These are phyloP conservation scores for Tieghemiomyces parasiticus DNA, from an alignment of 192 early-diverging fungal genomes.

Conservation along the genomic window DNA sequence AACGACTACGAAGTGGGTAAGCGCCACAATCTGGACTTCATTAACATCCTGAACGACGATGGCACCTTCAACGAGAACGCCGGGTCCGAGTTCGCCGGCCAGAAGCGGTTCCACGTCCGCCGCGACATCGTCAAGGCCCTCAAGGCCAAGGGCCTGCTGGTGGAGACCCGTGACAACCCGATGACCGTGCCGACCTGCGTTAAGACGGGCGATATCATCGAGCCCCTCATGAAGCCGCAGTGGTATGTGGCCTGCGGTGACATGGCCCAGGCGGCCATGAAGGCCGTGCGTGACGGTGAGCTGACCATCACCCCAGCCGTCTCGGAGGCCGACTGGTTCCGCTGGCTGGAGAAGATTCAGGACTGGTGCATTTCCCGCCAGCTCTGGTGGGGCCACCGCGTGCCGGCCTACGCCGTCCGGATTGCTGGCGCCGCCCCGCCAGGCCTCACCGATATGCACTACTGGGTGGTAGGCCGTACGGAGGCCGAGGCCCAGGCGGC, in stretches of 20 bases:
- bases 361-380: constrained; percentile 99
- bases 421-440: constrained; percentile 42
- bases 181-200: constrained; percentile 86
- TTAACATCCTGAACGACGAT: constrained; percentile 96
- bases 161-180: constrained; percentile 73
- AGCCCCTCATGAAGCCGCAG: constrained; percentile 97
- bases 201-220: constrained; percentile 87
- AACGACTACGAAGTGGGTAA: constrained; percentile 96
- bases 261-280: constrained; percentile 70
- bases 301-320: constrained; percentile 70
- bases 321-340: constrained; percentile 90
- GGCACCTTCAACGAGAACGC: constrained; percentile 88
- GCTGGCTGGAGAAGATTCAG: constrained; percentile 88
- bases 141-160: constrained; percentile 78
- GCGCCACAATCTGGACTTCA: constrained; percentile 84
- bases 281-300: constrained; percentile 65
- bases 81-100: constrained; percentile 60
- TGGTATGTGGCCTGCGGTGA: constrained; percentile 94
- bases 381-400: constrained; percentile 98
- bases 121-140: constrained; percentile 72
- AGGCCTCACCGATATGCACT: constrained; percentile 39
- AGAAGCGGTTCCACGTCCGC: constrained; percentile 90
- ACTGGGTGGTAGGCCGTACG: constrained; percentile 80
- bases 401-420: constrained; percentile 90
- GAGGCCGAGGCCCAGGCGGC: constrained; percentile 57